These are phyloP conservation scores for Murraya koenigii DNA, from an alignment of 345 rosid genomes.

Conservation along the genomic window DNA sequence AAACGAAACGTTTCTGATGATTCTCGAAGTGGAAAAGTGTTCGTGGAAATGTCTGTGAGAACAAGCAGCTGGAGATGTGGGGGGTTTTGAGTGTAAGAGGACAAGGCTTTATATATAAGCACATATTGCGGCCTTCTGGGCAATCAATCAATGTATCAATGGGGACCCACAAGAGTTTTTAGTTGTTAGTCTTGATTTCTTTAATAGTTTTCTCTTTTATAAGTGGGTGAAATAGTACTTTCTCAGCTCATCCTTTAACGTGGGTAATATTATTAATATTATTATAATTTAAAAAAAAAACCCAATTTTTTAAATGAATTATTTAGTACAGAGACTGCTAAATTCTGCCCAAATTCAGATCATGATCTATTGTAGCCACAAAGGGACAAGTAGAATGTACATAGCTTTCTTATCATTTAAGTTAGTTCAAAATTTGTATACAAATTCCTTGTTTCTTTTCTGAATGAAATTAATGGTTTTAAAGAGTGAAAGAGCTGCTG, in stretches of 20 bases:
- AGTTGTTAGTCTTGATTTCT: neutral
- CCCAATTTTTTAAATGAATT: too few relatives aligned
- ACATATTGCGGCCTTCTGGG: slow-evolving; percentile 33
- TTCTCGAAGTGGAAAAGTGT: neutral
- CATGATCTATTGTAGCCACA: neutral
- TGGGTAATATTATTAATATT: neutral
- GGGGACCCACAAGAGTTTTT: slow-evolving; percentile 23
- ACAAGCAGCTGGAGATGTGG: neutral
- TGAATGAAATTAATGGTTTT: neutral
- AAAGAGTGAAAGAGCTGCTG: neutral
- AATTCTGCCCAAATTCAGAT: neutral
- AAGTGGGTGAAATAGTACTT: neutral
- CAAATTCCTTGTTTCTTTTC: neutral
- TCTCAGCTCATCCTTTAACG: neutral
- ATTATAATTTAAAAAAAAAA: too few relatives aligned
- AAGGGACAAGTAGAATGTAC: neutral
- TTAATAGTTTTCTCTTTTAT: neutral
- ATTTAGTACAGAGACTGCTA: too few relatives aligned
- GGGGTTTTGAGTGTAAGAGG: neutral
- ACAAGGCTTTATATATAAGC: slow-evolving; percentile 29
- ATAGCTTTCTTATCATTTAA: neutral
- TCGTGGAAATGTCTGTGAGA: slow-evolving; percentile 28
- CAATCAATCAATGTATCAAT: neutral
- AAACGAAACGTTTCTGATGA: slow-evolving; percentile 16
- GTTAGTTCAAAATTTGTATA: neutral